Conservation (phyloP, 2,329 filamentous ascomycete genomes). For the Neofusicoccum kwambonambiense region DNA sequence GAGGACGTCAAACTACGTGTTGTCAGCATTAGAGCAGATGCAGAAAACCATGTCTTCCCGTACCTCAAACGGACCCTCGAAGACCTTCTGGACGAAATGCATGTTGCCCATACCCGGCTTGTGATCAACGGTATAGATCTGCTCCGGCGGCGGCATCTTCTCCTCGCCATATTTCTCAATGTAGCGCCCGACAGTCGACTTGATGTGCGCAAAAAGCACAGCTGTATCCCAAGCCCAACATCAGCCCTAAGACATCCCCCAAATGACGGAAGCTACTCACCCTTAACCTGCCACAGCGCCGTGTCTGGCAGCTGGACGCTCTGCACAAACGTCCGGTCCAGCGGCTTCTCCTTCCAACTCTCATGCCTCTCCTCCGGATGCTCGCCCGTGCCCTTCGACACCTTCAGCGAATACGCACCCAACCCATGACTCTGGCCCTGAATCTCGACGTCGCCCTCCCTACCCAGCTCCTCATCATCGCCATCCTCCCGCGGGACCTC, state of each 20-base stretch:
- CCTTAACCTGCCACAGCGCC: conserved; percentile 79
- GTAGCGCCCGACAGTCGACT: conserved; percentile 61
- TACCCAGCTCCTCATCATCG: conserved; percentile 52
- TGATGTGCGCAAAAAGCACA: conserved; percentile 63
- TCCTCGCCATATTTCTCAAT: conserved; percentile 60
- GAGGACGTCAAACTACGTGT: conserved; percentile 80
- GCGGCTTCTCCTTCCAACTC: conserved; percentile 65
- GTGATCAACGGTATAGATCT: conserved; percentile 77
- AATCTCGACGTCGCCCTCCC: conserved; percentile 64
- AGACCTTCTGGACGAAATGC: conserved; percentile 88
- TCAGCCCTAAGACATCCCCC: not conserved
- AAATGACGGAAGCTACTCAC: conserved; percentile 36
- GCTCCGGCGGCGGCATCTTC: conserved; percentile 75
- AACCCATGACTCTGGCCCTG: conserved; percentile 69
- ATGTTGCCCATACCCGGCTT: conserved; percentile 70
- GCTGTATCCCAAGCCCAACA: conserved; percentile 30
- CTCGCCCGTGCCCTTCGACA: conserved; percentile 70
- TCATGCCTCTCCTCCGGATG: conserved; percentile 59
- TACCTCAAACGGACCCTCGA: conserved; percentile 77
- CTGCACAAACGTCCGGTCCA: conserved; percentile 73
- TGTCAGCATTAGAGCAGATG: not conserved
- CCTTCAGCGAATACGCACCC: conserved; percentile 74
- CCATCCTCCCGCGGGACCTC: conserved; percentile 50
- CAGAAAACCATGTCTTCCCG: not conserved
- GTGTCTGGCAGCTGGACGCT: conserved; percentile 67